phyloP scores from a whole-genome alignment of 352 stramenopile species.

The Phytophthora podocarpi region DNA sequence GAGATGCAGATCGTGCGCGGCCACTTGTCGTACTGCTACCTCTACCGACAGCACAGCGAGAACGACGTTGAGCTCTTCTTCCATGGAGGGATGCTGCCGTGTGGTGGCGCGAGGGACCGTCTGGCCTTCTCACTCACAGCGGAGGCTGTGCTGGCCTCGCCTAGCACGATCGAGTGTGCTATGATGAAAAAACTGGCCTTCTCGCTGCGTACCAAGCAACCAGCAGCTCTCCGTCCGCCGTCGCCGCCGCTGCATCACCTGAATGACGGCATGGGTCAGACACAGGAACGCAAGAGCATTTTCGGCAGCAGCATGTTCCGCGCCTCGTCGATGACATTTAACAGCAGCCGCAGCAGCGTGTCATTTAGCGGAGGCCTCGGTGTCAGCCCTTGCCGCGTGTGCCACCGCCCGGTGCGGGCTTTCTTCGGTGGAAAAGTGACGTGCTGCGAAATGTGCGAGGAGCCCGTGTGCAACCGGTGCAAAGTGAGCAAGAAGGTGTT shows the following conservation, averaged over 20 bases:
- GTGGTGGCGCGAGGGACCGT: slow-evolving; percentile 53
- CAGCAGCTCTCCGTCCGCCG: slow-evolving; percentile 12
- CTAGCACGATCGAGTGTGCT: slow-evolving; percentile 51
- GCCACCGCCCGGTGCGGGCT: slow-evolving; percentile 20
- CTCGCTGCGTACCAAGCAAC: slow-evolving; percentile 47
- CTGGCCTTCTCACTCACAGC: slow-evolving; percentile 49
- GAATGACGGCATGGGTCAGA: slow-evolving; percentile 25
- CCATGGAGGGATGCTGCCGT: slow-evolving; percentile 50
- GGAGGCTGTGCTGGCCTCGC: slow-evolving; percentile 48
- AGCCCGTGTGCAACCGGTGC: slow-evolving; percentile 46
- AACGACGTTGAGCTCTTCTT: slow-evolving; percentile 64
- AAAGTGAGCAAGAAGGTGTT: slow-evolving; percentile 54
- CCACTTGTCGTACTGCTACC: slow-evolving; percentile 56
- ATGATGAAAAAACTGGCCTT: slow-evolving; percentile 80
- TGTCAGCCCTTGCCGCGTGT: slow-evolving; percentile 29
- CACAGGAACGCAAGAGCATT: slow-evolving; percentile 21
- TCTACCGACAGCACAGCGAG: slow-evolving; percentile 47
- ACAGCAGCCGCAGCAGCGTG: slow-evolving; percentile 31
- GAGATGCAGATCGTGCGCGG: slow-evolving; percentile 72
- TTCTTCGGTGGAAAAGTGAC: slow-evolving; percentile 36
- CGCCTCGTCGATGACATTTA: slow-evolving; percentile 21
- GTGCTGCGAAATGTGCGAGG: slow-evolving; percentile 41
- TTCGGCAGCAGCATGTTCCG: slow-evolving; percentile 28
- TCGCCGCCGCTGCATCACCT: slow-evolving; percentile 35
- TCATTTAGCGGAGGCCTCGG: slow-evolving; percentile 6